These are phyloP conservation scores for Madurella fahalii DNA, from an alignment of 2,329 filamentous ascomycete species.

Conservation along the genomic window DNA sequence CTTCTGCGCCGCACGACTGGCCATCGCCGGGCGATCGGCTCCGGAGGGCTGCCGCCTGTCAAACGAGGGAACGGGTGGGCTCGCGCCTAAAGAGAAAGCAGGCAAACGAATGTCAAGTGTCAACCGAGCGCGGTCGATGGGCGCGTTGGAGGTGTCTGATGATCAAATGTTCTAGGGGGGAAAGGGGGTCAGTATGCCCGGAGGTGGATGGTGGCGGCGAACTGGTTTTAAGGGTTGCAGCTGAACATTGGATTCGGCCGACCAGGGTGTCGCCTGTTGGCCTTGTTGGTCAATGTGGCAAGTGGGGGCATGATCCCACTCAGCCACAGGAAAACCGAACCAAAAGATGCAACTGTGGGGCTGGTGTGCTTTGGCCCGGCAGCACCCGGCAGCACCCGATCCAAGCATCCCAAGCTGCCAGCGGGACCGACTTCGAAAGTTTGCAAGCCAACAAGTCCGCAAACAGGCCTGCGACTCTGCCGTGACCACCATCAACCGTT, in stretches of 20 bases:
- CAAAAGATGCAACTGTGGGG: not conserved
- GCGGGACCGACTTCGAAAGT: not conserved
- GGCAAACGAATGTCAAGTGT: not conserved
- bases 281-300: not conserved
- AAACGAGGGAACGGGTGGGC: not conserved
- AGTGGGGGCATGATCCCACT: not conserved
- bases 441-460: not conserved
- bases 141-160: not conserved
- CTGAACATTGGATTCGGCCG: not conserved
- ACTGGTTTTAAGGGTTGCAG: not conserved
- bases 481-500: not conserved
- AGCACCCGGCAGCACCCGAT: conserved; percentile 7
- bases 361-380: not conserved
- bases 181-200: not conserved
- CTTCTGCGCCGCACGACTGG: conserved; percentile 28
- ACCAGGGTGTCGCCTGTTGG: not conserved
- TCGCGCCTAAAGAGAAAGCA: not conserved
- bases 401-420: not conserved
- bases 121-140: not conserved
- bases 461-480: not conserved
- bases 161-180: not conserved
- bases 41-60: not conserved
- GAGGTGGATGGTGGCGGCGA: not conserved
- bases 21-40: conserved; percentile 15
- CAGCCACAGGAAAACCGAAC: not conserved